These are phyloP conservation scores for Camellia oleifera DNA, from an alignment of 179 eudicot species.

Conservation along the genomic window DNA sequence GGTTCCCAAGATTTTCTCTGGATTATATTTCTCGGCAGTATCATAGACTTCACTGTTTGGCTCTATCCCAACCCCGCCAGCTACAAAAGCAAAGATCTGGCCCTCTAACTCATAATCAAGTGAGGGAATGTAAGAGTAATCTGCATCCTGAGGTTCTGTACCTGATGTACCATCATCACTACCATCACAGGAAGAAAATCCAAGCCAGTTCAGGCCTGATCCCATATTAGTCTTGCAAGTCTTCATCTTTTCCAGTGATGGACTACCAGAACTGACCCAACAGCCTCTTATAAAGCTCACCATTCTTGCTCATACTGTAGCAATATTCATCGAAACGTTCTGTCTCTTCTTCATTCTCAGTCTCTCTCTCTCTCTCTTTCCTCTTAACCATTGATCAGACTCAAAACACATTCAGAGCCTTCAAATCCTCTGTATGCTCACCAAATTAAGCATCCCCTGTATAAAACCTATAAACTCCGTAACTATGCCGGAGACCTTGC, in stretches of 20 bases:
- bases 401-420: not conserved
- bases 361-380: conserved; percentile 17
- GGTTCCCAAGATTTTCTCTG: conserved; percentile 49
- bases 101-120: conserved; percentile 43
- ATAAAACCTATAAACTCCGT: no score
- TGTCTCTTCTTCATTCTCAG: conserved; percentile 17
- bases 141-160: conserved; percentile 76
- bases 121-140: conserved; percentile 36
- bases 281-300: not conserved
- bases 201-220: conserved; percentile 9
- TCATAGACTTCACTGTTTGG: conserved; percentile 28
- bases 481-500: no score
- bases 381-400: conserved; percentile 22
- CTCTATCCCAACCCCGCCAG: conserved; percentile 45
- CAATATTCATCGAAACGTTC: not conserved
- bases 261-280: not conserved
- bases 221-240: conserved; percentile 17
- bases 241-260: conserved; percentile 14
- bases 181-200: conserved; percentile 9
- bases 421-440: not conserved
- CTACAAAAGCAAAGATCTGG: conserved; percentile 51
- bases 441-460: conserved; percentile 11
- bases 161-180: conserved; percentile 20
- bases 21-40: conserved; percentile 60
- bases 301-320: not conserved